A percentile compares a stretch with the other conserved stretches of the same genome.
Conservation (phyloP, 2,329 filamentous ascomycete genomes). For the Xylariaceae sp. region DNA sequence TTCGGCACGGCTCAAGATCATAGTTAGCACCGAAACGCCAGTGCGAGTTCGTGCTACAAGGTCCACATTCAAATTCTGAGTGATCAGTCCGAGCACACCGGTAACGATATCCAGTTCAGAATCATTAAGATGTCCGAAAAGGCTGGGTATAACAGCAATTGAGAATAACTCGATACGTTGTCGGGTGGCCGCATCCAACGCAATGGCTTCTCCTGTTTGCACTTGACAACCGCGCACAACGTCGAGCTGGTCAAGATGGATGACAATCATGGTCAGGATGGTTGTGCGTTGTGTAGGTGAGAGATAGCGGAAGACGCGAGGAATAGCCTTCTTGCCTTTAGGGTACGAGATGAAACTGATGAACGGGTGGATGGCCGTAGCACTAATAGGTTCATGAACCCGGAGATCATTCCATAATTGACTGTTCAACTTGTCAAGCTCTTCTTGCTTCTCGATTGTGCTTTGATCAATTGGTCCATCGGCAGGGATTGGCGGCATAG, state of each 20-base stretch:
- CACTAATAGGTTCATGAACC: slow-evolving; percentile 85
- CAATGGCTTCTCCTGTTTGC: slow-evolving; percentile 63
- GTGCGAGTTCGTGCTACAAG: slow-evolving; percentile 82
- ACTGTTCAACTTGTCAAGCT: slow-evolving; percentile 79
- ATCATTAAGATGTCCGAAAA: slow-evolving; percentile 88
- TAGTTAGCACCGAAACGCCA: slow-evolving; percentile 84
- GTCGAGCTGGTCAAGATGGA: slow-evolving; percentile 88
- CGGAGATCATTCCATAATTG: slow-evolving; percentile 84
- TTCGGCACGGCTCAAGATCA: slow-evolving; percentile 90
- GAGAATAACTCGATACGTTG: slow-evolving; percentile 93
- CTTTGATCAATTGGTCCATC: slow-evolving; percentile 63
- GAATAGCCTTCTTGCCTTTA: slow-evolving; percentile 95
- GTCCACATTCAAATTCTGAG: slow-evolving; percentile 77
- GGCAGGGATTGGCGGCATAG: slow-evolving; percentile 63
- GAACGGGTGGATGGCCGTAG: slow-evolving; percentile 80
- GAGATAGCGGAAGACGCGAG: slow-evolving; percentile 90
- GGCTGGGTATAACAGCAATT: slow-evolving; percentile 79
- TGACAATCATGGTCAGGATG: slow-evolving; percentile 90
- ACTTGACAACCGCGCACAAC: slow-evolving; percentile 81
- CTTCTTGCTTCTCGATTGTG: slow-evolving; percentile 67
- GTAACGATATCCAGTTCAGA: slow-evolving; percentile 87
- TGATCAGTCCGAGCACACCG: slow-evolving; percentile 80
- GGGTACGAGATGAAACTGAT: slow-evolving; percentile 91
- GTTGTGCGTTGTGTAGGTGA: slow-evolving; percentile 90
- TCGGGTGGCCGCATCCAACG: slow-evolving; percentile 69